Evolutionary conservation across 306 rosid genomes (phyloP).

Genomic region (Casuarina cunninghamiana): DNA sequence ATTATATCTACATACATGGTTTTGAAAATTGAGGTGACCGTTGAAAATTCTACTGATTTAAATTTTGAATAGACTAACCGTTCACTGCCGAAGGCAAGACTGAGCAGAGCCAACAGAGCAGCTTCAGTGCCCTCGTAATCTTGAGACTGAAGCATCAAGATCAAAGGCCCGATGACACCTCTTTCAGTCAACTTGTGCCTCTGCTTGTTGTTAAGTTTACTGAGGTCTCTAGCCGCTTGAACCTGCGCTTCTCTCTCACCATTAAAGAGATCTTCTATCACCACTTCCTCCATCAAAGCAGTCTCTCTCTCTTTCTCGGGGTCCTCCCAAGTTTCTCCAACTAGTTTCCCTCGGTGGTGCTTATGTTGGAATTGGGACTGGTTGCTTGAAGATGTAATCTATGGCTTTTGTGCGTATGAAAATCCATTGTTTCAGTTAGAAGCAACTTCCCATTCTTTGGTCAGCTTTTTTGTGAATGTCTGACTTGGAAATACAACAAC

Average conservation of each 20-base stretch:
- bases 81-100: conserved; percentile 81
- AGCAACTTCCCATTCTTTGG: conserved; percentile 71
- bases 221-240: conserved; percentile 56
- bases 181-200: conserved; percentile 59
- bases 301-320: conserved; percentile 13
- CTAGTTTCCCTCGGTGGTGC: conserved; percentile 18
- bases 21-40: background rate
- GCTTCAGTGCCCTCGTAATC: conserved; percentile 61
- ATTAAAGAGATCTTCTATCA: conserved; percentile 49
- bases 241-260: conserved; percentile 54
- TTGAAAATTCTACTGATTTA: no score
- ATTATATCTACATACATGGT: background rate
- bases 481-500: conserved; percentile 34
- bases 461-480: conserved; percentile 40
- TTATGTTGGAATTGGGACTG: conserved; percentile 46
- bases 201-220: conserved; percentile 53
- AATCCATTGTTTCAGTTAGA: conserved; percentile 84
- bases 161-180: conserved; percentile 55
- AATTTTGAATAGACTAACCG: conserved; percentile 50
- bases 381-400: conserved; percentile 69
- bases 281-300: conserved; percentile 56
- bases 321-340: background rate
- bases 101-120: conserved; percentile 67
- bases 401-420: conserved; percentile 53
- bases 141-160: conserved; percentile 71